Conservation (phyloP, 192 early-diverging fungal species). For the Lunasporangiospora selenospora region DNA sequence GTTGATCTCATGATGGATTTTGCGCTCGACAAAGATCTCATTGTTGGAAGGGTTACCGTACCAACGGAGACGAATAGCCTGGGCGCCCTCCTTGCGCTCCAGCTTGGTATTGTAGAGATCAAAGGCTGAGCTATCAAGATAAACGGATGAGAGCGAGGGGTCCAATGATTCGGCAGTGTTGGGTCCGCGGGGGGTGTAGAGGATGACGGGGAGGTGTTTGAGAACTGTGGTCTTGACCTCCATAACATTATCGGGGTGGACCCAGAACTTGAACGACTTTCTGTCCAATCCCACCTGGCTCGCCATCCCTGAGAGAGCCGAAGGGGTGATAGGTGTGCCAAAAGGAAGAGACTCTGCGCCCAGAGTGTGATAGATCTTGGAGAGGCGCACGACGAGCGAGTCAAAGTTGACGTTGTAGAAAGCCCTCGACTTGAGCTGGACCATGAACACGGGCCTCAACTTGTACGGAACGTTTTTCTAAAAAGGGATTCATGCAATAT, state of each 20-base stretch:
- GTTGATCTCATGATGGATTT: slow-evolving; percentile 58
- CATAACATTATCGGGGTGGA: slow-evolving; percentile 93
- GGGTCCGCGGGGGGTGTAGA: slow-evolving; percentile 82
- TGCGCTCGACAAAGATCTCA: slow-evolving; percentile 84
- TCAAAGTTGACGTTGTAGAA: slow-evolving; percentile 92
- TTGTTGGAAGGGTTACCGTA: slow-evolving; percentile 82
- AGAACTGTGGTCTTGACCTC: slow-evolving; percentile 93
- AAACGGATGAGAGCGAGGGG: slow-evolving; percentile 92
- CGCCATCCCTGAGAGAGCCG: slow-evolving; percentile 36
- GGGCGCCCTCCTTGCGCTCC: slow-evolving; percentile 88
- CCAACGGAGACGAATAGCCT: slow-evolving; percentile 92
- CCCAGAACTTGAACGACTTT: slow-evolving; percentile 94
- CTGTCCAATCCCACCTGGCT: slow-evolving; percentile 71
- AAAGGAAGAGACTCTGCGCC: slow-evolving; percentile 32
- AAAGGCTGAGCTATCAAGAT: slow-evolving; percentile 90
- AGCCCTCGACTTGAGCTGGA: slow-evolving; percentile 81
- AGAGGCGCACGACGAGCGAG: slow-evolving; percentile 82
- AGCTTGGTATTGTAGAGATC: slow-evolving; percentile 89
- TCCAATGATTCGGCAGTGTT: slow-evolving; percentile 64
- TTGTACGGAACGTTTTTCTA: slow-evolving; percentile 59
- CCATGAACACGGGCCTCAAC: slow-evolving; percentile 79
- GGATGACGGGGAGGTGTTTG: slow-evolving; percentile 88
- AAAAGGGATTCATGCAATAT: slow-evolving; percentile 11
- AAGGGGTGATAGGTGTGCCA: slow-evolving; percentile 36
- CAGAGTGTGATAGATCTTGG: slow-evolving; percentile 73